These are phyloP conservation scores for Lactifluus volemus DNA, from an alignment of 768 basidiomycete species.

Conservation along the genomic window DNA sequence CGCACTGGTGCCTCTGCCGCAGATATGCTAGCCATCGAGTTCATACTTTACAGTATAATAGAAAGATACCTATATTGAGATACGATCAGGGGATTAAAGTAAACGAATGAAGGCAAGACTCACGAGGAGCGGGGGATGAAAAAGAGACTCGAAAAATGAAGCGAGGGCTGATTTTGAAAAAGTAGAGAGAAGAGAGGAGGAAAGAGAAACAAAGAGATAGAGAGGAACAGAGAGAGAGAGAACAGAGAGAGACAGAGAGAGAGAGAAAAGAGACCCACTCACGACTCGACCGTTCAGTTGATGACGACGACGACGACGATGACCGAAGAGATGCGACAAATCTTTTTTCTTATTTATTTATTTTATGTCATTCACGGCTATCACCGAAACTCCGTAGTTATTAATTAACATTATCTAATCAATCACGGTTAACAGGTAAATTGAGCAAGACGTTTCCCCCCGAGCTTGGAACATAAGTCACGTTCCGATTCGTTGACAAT, in stretches of 20 bases:
- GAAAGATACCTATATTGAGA: conserved; percentile 13
- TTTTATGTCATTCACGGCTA: conserved; percentile 7
- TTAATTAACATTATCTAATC: conserved; percentile 22
- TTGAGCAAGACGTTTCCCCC: conserved; percentile 77
- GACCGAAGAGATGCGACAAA: neutral
- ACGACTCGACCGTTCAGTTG: conserved; percentile 5
- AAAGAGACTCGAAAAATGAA: conserved; percentile 20
- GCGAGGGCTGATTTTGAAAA: conserved; percentile 18
- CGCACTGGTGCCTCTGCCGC: conserved; percentile 73
- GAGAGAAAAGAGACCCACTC: conserved; percentile 24
- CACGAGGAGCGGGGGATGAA: conserved; percentile 28
- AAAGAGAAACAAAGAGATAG: conserved; percentile 44
- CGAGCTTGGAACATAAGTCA: conserved; percentile 81
- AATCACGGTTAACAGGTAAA: conserved; percentile 49
- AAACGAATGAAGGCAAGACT: conserved; percentile 33
- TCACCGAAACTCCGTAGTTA: conserved; percentile 16
- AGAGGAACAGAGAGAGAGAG: conserved; percentile 34
- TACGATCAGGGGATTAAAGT: neutral
- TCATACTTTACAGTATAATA: conserved; percentile 48
- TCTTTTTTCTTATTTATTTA: neutral
- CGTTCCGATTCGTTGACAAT: conserved; percentile 68
- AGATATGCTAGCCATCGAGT: conserved; percentile 60
- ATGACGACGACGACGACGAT: neutral
- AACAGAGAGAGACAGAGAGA: conserved; percentile 41
- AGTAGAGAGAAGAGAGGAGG: conserved; percentile 25